Base-by-base conservation (phyloP, 176 grass and related monocot species). In the Hyparrhenia diplandra region DNA sequence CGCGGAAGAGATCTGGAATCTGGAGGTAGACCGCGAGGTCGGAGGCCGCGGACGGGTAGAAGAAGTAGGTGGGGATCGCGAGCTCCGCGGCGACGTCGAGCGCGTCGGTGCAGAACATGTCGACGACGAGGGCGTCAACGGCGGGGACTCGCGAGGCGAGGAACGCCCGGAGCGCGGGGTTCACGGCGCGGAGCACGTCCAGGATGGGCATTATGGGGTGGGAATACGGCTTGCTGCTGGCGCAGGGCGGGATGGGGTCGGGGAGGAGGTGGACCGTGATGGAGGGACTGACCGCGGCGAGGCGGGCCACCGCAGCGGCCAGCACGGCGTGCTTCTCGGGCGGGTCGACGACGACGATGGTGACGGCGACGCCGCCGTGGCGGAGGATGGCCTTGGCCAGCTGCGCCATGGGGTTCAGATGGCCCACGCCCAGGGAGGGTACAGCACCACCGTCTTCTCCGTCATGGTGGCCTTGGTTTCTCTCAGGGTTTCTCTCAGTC, bases 91-190 rank as follows among this genome's bases (percentile, higher is more conserved):
- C 86, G 39, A 86, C 65, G 67, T 90, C 87, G 80, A 92, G 75
- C 10, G 82, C 93, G 29, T 84, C 82, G 46, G 25, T 36, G 87
- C 90, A 95, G 80, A 95, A 92, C 84, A 95, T 87, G 77, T 95
- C 93, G 67, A 95, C 47, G 21, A 95, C 77, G 34, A 95, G 34
- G 34, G 81, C 79, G 57, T 76, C 73, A 10, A 87, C 37, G 60
- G 70, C 55, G 0, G 77, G 37, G 71, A 57, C 35, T 1, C 23
- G 76, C 10, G 68, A 21, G 16, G 57, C 3, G 23, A 86, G 69
- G 41, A 83, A 37, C 0, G 55, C 72, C 40, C 55, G 45, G 10
- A 90, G 88, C 59, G 31, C 6, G 12, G 37, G 17, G 68, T 67
- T 80, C 69, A 80, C 75, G 35, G n/a, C 16, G 24, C 68, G 79